Evolutionary conservation across 2,329 filamentous ascomycete genomes (phyloP).

Genomic region (Chrysoporthe puriensis): DNA sequence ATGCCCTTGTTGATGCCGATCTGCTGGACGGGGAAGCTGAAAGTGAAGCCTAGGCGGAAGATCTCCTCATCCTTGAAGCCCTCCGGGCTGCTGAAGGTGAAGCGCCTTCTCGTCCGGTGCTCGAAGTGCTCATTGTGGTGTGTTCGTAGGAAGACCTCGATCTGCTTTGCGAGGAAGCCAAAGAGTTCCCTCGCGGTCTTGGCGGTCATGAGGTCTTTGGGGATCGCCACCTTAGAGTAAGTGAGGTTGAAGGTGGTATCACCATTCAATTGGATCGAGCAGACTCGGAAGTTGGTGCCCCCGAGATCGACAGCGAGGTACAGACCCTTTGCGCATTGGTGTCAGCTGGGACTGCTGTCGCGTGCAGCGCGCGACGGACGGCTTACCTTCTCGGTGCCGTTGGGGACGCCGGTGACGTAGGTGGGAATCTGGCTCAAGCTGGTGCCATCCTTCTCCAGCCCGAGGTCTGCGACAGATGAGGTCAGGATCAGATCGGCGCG

Average conservation of each 20-base stretch:
- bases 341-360: slow-evolving; percentile 12
- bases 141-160: slow-evolving; percentile 82
- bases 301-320: slow-evolving; percentile 98
- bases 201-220: slow-evolving; percentile 86
- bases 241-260: slow-evolving; percentile 94
- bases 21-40: slow-evolving; percentile 95
- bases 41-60: slow-evolving; percentile 97
- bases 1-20: slow-evolving; percentile 93
- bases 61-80: slow-evolving; percentile 73
- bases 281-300: slow-evolving; percentile 97
- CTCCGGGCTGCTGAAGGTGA: slow-evolving; percentile 60
- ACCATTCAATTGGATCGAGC: slow-evolving; percentile 90
- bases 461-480: slow-evolving; percentile 65
- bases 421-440: slow-evolving; percentile 95
- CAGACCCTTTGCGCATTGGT: slow-evolving; percentile 64
- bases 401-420: slow-evolving; percentile 93
- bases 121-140: slow-evolving; percentile 90
- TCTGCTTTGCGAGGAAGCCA: slow-evolving; percentile 88
- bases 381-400: slow-evolving; percentile 92
- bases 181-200: slow-evolving; percentile 88
- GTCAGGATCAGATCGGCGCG: slow-evolving; percentile 11
- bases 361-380: background rate
- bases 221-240: slow-evolving; percentile 90
- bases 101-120: slow-evolving; percentile 66
- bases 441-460: slow-evolving; percentile 74